These are phyloP conservation scores for Dactylorhiza incarnata DNA, from an alignment of 106 monocot species.

Conservation along the genomic window DNA sequence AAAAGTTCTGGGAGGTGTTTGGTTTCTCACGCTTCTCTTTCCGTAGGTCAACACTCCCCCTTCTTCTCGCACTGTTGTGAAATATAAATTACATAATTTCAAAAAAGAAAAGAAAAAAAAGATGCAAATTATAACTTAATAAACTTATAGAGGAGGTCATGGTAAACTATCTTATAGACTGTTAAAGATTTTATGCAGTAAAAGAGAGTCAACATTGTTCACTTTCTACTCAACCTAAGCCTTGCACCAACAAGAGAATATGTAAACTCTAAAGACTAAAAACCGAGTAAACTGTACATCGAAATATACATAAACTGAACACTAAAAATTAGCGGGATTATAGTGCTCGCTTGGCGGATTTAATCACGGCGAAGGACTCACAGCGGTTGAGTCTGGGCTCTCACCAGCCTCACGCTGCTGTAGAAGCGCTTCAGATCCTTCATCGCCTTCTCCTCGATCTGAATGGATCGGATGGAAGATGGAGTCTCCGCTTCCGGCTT, in stretches of 20 bases:
- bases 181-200: too few species aligned
- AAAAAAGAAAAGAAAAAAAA: too few species aligned
- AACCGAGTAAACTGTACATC: slow-evolving; percentile 32
- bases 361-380: slow-evolving; percentile 6
- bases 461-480: slow-evolving; percentile 88
- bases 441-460: slow-evolving; percentile 94
- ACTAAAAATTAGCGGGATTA: background rate
- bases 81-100: too few species aligned
- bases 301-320: slow-evolving; percentile 22
- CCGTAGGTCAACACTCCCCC: too few species aligned
- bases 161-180: too few species aligned
- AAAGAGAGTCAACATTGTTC: too few species aligned
- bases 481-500: slow-evolving; percentile 83
- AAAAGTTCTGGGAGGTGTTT: too few species aligned
- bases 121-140: too few species aligned
- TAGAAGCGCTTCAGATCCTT: slow-evolving; percentile 92
- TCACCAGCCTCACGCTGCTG: slow-evolving; percentile 76
- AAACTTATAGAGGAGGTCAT: too few species aligned
- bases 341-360: background rate
- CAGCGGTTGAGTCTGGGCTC: slow-evolving; percentile 27
- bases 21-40: too few species aligned
- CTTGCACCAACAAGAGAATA: background rate
- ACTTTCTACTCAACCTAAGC: background rate
- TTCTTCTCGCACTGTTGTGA: too few species aligned
- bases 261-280: background rate